Evolutionary conservation across 805 yeast genomes (phyloP).

Genomic region (Ogataea paradorogensis): DNA sequence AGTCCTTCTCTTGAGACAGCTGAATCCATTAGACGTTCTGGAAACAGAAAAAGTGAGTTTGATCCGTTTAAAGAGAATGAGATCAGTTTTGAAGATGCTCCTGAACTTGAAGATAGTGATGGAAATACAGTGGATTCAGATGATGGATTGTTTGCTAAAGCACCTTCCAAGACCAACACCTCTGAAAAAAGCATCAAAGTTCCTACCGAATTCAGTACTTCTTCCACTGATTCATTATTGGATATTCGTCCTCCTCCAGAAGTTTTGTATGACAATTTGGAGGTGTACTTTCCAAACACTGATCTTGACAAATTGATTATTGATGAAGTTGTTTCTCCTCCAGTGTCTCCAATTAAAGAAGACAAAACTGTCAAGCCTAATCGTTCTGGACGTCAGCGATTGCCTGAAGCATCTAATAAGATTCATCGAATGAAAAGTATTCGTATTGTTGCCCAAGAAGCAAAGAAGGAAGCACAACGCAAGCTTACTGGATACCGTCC

Average conservation of each 20-base stretch:
- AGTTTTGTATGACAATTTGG: slow-evolving; percentile 87
- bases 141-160: slow-evolving; percentile 60
- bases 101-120: slow-evolving; percentile 40
- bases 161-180: slow-evolving; percentile 25
- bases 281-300: slow-evolving; percentile 86
- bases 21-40: slow-evolving; percentile 14
- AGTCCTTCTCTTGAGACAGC: slow-evolving; percentile 3
- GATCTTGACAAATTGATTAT: slow-evolving; percentile 90
- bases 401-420: slow-evolving; percentile 40
- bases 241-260: slow-evolving; percentile 94
- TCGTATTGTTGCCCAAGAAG: slow-evolving; percentile 90
- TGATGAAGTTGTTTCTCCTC: slow-evolving; percentile 61
- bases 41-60: slow-evolving; percentile 15
- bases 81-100: slow-evolving; percentile 73
- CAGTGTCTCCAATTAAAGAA: slow-evolving; percentile 45
- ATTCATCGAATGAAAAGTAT: slow-evolving; percentile 81
- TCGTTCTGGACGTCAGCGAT: slow-evolving; percentile 35
- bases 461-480: slow-evolving; percentile 57
- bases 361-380: slow-evolving; percentile 13
- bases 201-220: slow-evolving; percentile 14
- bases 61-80: slow-evolving; percentile 69
- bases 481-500: slow-evolving; percentile 13
- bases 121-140: slow-evolving; percentile 44
- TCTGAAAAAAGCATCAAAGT: slow-evolving; percentile 2
- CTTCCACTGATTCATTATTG: slow-evolving; percentile 33